phyloP scores from a whole-genome alignment of 345 rosid species.

The Geranium rotundifolium region DNA sequence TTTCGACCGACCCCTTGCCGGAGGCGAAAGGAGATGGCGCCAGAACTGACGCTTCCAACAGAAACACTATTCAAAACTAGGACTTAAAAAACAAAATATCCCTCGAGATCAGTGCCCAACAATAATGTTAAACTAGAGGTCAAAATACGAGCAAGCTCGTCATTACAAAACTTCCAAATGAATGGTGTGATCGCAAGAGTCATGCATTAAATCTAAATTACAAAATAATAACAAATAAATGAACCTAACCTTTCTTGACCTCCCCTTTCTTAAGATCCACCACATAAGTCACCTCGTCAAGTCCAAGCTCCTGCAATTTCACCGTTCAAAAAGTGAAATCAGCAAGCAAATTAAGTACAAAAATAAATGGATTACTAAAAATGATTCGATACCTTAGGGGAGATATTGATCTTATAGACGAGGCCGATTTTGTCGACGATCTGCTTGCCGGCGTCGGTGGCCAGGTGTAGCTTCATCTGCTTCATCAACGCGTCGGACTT shows the following conservation, averaged over 20 bases:
- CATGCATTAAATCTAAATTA: too few species aligned
- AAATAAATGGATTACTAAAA: not conserved
- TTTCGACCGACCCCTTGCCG: too few species aligned
- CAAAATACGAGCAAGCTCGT: too few species aligned
- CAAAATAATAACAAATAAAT: too few species aligned
- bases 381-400: constrained; percentile 55
- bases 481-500: constrained; percentile 68
- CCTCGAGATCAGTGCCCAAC: too few species aligned
- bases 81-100: too few species aligned
- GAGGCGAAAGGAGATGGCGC: too few species aligned
- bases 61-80: too few species aligned
- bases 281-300: constrained; percentile 60
- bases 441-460: constrained; percentile 57
- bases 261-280: constrained; percentile 93
- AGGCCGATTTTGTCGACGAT: constrained; percentile 60
- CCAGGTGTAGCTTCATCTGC: constrained; percentile 52
- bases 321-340: not conserved
- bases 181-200: too few species aligned
- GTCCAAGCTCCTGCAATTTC: constrained; percentile 61
- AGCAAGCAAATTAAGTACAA: not conserved
- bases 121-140: too few species aligned
- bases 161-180: too few species aligned
- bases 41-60: too few species aligned
- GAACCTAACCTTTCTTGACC: constrained; percentile 59
- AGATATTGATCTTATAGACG: constrained; percentile 78